Evolutionary conservation across 139 green algal species (phyloP).

Genomic region (Choricystis sp.): DNA sequence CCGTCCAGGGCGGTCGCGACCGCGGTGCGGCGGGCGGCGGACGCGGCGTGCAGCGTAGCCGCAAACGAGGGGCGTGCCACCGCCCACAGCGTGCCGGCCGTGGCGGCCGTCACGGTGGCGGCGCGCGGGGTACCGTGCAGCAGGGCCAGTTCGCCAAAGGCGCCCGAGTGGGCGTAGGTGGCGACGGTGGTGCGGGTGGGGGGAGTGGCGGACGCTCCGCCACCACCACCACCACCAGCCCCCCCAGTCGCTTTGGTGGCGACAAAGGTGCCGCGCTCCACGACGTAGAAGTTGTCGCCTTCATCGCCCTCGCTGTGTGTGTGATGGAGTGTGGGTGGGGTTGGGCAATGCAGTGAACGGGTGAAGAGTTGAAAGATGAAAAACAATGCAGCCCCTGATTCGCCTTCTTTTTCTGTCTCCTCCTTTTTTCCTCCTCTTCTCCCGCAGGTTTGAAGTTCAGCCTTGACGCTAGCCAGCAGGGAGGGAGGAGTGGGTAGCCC

Average conservation of each 20-base stretch:
- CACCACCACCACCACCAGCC: neutral
- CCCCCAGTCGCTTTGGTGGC: conserved; percentile 10
- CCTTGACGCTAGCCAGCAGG: no score
- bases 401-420: no score
- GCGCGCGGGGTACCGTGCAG: conserved; percentile 47
- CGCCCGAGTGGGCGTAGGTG: conserved; percentile 22
- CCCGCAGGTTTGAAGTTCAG: no score
- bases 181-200: conserved; percentile 6
- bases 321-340: no score
- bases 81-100: conserved; percentile 26
- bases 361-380: no score
- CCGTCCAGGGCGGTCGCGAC: conserved; percentile 10
- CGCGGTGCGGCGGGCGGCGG: conserved; percentile 14
- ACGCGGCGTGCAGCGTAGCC: conserved; percentile 19
- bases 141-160: conserved; percentile 47
- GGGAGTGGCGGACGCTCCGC: neutral
- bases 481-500: no score
- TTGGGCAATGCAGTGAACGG: no score
- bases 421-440: no score
- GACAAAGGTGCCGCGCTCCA: conserved; percentile 27
- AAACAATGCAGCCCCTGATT: no score
- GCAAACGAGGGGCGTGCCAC: conserved; percentile 31
- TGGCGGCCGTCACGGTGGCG: conserved; percentile 23
- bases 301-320: conserved; percentile 38
- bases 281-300: conserved; percentile 47